phyloP scores from a whole-genome alignment of 2,329 filamentous ascomycete species.

The Cercospora zeina region DNA sequence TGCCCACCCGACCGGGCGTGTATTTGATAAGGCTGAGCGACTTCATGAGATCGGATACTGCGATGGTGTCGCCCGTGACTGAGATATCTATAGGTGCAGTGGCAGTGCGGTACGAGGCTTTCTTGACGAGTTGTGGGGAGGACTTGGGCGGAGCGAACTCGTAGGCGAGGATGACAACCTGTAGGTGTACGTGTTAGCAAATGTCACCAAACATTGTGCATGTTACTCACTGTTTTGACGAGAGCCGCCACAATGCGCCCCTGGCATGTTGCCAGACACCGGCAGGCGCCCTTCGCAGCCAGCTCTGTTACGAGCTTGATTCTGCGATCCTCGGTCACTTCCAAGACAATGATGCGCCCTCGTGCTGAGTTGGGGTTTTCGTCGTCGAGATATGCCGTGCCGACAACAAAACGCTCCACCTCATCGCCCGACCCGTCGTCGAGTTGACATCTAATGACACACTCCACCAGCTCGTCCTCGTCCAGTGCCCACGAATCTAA shows the following conservation, averaged over 20 bases:
- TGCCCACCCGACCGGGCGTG: slow-evolving; percentile 53
- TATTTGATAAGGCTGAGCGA: slow-evolving; percentile 79
- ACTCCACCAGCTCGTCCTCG: slow-evolving; percentile 75
- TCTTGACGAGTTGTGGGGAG: slow-evolving; percentile 62
- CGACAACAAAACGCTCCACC: slow-evolving; percentile 83
- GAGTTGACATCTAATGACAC: slow-evolving; percentile 75
- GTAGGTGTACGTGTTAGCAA: slow-evolving; percentile 33
- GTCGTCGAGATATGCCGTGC: slow-evolving; percentile 74
- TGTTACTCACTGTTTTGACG: slow-evolving; percentile 65
- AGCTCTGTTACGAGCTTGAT: slow-evolving; percentile 71
- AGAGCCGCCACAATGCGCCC: slow-evolving; percentile 81
- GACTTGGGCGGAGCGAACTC: slow-evolving; percentile 54
- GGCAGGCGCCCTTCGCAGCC: slow-evolving; percentile 74
- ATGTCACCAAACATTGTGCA: slow-evolving; percentile 49
- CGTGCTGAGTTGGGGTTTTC: slow-evolving; percentile 56
- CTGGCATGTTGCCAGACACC: slow-evolving; percentile 71
- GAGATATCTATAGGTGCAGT: slow-evolving; percentile 81
- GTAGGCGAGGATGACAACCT: slow-evolving; percentile 61
- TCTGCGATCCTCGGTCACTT: slow-evolving; percentile 72
- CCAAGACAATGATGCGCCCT: slow-evolving; percentile 81
- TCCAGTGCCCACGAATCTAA: slow-evolving; percentile 69
- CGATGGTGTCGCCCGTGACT: slow-evolving; percentile 72
- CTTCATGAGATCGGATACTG: slow-evolving; percentile 91
- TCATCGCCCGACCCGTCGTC: slow-evolving; percentile 57
- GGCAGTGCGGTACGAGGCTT: slow-evolving; percentile 75